Percentiles rank a stretch among this genome's conserved stretches.
Evolutionary conservation across 1,284 basidiomycete species (phyloP).

Genomic region (Rhodotorula sp.): DNA sequence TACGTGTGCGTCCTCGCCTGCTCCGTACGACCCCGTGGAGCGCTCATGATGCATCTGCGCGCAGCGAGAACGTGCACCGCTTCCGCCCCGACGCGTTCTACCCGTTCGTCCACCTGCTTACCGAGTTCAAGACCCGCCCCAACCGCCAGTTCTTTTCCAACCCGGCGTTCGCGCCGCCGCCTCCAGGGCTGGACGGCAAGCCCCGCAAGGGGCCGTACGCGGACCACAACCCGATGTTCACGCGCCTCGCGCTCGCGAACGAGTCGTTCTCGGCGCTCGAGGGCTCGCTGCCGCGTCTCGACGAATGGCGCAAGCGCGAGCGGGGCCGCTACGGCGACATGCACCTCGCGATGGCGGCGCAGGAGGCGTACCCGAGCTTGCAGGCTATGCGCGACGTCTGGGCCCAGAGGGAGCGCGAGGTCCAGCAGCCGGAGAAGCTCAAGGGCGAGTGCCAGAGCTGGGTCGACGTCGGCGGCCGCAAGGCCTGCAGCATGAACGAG

Average conservation of each 20-base stretch:
- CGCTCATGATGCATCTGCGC: neutral
- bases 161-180: slow-evolving; percentile 42
- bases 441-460: slow-evolving; percentile 67
- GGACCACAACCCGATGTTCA: slow-evolving; percentile 52
- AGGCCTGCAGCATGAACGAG: slow-evolving; percentile 69
- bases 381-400: slow-evolving; percentile 73
- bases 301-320: slow-evolving; percentile 53
- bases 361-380: slow-evolving; percentile 67
- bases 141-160: slow-evolving; percentile 1
- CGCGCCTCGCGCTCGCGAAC: slow-evolving; percentile 56
- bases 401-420: slow-evolving; percentile 49
- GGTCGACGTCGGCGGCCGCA: slow-evolving; percentile 82
- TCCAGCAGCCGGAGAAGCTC: neutral
- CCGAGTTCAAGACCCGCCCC: slow-evolving; percentile 10
- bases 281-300: slow-evolving; percentile 55
- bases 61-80: slow-evolving; percentile 50
- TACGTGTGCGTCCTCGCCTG: slow-evolving; percentile 9
- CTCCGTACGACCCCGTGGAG: fast-evolving
- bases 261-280: slow-evolving; percentile 49
- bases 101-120: slow-evolving; percentile 56
- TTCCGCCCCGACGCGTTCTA: slow-evolving; percentile 70
- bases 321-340: slow-evolving; percentile 59
- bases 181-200: slow-evolving; percentile 49
- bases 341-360: slow-evolving; percentile 66
- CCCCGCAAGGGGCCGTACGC: slow-evolving; percentile 48